Conservation (phyloP, 116 monocot species). For the Trichopus zeylanicus region DNA sequence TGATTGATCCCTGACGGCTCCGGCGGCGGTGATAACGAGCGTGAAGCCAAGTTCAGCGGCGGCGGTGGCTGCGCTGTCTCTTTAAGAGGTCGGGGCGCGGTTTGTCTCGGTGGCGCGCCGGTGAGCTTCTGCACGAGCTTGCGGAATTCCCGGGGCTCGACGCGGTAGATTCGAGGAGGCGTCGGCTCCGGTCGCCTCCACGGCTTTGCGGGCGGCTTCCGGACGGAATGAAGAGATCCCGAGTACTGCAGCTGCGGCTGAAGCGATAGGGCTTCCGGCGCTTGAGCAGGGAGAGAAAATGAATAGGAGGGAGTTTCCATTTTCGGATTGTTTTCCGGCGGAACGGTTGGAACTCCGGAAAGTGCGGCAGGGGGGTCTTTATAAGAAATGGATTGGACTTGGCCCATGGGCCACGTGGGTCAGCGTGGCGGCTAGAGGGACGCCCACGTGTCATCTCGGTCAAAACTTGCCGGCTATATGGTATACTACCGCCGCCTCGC, state of each 20-base stretch:
- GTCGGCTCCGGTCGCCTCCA: slow-evolving; percentile 10
- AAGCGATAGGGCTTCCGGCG: neutral
- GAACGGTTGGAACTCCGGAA: neutral
- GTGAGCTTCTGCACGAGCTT: slow-evolving; percentile 26
- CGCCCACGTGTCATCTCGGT: neutral
- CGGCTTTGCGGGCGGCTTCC: slow-evolving; percentile 17
- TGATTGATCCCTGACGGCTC: neutral
- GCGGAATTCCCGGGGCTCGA: slow-evolving; percentile 19
- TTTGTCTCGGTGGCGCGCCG: slow-evolving; percentile 3
- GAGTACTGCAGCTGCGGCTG: neutral
- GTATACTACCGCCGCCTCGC: neutral
- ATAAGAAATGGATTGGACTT: neutral
- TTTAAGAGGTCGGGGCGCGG: neutral
- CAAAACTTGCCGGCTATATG: neutral
- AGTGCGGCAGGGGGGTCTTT: neutral
- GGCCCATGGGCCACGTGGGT: neutral
- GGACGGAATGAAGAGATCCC: slow-evolving; percentile 11
- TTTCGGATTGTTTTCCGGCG: neutral
- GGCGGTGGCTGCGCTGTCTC: neutral
- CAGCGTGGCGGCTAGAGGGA: neutral
- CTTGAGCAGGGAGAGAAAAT: neutral
- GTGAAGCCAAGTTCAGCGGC: neutral
- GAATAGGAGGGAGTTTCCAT: neutral
- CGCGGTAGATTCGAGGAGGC: slow-evolving; percentile 12
- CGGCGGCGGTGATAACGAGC: neutral